phyloP scores from a whole-genome alignment of 371 early-diverging fungal species.

The Mortierella sp. region DNA sequence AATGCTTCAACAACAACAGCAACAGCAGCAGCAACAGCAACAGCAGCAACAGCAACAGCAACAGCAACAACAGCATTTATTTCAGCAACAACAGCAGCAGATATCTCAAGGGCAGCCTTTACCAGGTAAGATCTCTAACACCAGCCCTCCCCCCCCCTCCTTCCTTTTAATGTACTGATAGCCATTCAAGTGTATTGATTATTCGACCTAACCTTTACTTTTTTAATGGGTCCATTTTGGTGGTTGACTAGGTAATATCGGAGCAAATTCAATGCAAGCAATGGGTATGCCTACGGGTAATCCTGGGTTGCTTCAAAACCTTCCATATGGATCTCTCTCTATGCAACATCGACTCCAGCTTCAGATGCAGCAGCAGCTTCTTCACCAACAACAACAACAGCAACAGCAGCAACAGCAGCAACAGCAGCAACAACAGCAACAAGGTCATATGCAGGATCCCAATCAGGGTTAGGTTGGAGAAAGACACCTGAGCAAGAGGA shows the following conservation, averaged over 20 bases:
- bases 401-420: slow-evolving; percentile 48
- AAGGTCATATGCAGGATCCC: slow-evolving; percentile 29
- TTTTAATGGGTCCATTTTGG: no score
- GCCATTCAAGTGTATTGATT: no score
- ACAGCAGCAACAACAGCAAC: slow-evolving; percentile 10
- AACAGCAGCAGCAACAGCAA: slow-evolving; percentile 26
- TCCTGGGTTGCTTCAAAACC: neutral
- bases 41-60: slow-evolving; percentile 47
- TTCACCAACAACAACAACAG: slow-evolving; percentile 48
- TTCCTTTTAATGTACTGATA: no score
- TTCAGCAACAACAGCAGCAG: neutral
- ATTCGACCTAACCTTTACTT: no score
- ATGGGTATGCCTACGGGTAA: no score
- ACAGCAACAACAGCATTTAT: neutral
- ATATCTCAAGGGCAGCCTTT: neutral
- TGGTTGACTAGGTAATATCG: no score
- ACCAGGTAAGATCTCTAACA: no score
- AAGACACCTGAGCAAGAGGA: neutral
- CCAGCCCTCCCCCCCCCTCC: no score
- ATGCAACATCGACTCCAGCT: slow-evolving; percentile 31
- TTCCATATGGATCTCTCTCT: neutral
- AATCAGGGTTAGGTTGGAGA: slow-evolving; percentile 19
- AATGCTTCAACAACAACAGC: slow-evolving; percentile 55
- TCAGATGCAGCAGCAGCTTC: slow-evolving; percentile 8
- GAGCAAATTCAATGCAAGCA: no score